Base-by-base conservation (phyloP, 345 rosid genomes). In the Salix udensis region DNA sequence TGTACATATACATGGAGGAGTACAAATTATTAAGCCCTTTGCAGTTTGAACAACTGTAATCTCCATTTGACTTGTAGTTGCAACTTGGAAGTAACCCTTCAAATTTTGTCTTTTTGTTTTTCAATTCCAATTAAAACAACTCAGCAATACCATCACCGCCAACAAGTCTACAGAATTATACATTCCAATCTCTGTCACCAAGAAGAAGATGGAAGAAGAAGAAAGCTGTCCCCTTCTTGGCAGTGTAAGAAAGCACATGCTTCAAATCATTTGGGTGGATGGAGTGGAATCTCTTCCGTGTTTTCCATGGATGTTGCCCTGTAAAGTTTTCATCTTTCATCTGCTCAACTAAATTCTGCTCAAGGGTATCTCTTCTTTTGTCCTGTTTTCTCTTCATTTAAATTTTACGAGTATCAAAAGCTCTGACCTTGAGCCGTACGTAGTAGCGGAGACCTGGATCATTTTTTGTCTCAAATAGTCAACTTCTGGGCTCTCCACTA, bases 361-460 rank as follows among this genome's bases (percentile, higher is more conserved):
- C 31, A 28, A 52, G 79, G 70, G 72, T 73, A n/a, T 77, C 37
- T 44, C 12, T 64, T 72, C 26, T 58, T 68, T 74, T 67, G 12
- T 65, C 36, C 14, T 71, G 1, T 74, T 39, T 14, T 24, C 3
- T 46, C 11, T 64, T 23, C 2, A 40, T 55, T 55, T 52, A 12
- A 16, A 67, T 26, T 44, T 14, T 64, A 78, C 21, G 50, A 60
- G 26, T 55, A 46, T 42, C 37, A 52, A 40, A 61, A 75, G 65
- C 48, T 46, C 50, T 21, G 61, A 53, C 61, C n/a, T 21, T 65
- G 50, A 75, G 75, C 55, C 58, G 77, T 50, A 66, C 58, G 77
- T 50, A 66, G 72, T n/a, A 37, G 64, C 44, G 21, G 73, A 58
- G 74, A 50, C 70, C 80, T 75, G 68, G 68, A 71, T 76, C 72